Conservation (phyloP, 176 grass and related monocot genomes). For the Miscanthus lutarioriparius region DNA sequence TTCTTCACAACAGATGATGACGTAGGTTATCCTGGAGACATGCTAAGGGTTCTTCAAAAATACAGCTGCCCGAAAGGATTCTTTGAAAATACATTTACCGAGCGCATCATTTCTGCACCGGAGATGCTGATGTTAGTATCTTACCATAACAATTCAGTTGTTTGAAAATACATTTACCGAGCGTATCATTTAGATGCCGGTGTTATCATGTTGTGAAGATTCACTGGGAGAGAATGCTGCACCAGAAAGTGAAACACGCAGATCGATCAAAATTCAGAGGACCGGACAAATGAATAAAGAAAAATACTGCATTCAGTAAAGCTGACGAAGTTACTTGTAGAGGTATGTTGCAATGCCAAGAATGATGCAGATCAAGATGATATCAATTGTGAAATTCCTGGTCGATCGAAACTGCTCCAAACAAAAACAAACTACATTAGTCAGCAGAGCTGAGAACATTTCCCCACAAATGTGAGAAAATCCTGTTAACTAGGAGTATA, state of each 20-base stretch:
- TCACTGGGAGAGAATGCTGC: slow-evolving; percentile 43
- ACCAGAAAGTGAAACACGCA: slow-evolving; percentile 1
- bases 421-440: background rate
- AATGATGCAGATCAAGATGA: slow-evolving; percentile 83
- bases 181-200: background rate
- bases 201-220: background rate
- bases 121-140: background rate
- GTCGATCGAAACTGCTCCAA: slow-evolving; percentile 69
- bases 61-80: background rate
- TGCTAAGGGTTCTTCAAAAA: background rate
- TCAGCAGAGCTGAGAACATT: background rate
- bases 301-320: background rate
- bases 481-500: background rate
- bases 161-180: background rate
- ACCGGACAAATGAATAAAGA: background rate
- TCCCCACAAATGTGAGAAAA: background rate
- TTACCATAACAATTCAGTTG: too few relatives aligned
- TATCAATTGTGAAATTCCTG: slow-evolving; percentile 79
- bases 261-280: background rate
- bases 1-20: background rate
- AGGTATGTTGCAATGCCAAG: slow-evolving; percentile 85
- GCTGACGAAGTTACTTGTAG: slow-evolving; percentile 54
- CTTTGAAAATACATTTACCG: background rate
- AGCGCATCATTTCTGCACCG: background rate
- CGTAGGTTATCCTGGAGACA: background rate